phyloP scores from a whole-genome alignment of 192 early-diverging fungal species.

The Funneliformis mosseae region DNA sequence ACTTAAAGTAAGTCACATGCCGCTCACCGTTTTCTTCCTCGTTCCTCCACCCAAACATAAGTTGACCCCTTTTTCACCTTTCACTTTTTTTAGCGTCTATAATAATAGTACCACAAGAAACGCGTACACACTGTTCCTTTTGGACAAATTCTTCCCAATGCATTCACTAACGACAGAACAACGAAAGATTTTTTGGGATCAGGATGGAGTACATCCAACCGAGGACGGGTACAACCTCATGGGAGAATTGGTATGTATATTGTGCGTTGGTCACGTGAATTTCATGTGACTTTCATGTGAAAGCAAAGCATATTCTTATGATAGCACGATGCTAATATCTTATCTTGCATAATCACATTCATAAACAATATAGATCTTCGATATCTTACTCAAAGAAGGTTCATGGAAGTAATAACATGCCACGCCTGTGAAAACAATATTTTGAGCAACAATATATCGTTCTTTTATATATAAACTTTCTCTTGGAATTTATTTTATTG shows the following conservation, averaged over 20 bases:
- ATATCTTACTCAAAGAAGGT: conserved; percentile 22
- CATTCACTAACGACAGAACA: conserved; percentile 28
- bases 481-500: neutral
- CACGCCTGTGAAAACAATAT: neutral
- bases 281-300: neutral
- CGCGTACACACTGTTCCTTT: conserved; percentile 13
- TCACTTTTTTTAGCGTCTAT: conserved; percentile 21
- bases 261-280: neutral
- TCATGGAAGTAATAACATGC: conserved; percentile 20
- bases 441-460: neutral
- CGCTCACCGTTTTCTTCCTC: neutral
- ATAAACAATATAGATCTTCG: conserved; percentile 15
- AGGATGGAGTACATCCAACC: conserved; percentile 25
- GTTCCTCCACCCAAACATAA: neutral
- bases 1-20: conserved; percentile 27
- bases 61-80: neutral
- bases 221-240: conserved; percentile 25
- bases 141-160: conserved; percentile 32
- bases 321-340: neutral
- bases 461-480: conserved; percentile 1
- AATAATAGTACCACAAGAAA: conserved; percentile 31
- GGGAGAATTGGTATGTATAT: conserved; percentile 28
- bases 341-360: no score
- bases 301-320: neutral
- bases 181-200: conserved; percentile 28